Percentiles rank a stretch among this genome's conserved stretches.
Evolutionary conservation across 495 filamentous ascomycete genomes (phyloP).

Genomic region (Tuber borchii): DNA sequence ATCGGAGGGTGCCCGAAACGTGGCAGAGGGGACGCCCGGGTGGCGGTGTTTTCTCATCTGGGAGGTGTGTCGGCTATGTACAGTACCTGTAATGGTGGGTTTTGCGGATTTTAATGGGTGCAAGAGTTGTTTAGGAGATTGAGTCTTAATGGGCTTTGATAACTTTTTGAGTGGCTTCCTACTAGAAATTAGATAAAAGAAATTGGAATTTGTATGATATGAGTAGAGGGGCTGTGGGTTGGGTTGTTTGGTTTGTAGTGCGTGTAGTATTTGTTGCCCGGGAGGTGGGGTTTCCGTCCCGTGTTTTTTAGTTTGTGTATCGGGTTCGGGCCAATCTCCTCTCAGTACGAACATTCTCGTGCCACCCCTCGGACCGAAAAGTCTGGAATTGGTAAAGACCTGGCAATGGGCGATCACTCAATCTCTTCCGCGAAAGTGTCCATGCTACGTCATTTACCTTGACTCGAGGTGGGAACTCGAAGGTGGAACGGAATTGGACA

Average conservation of each 20-base stretch:
- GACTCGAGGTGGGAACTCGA: neutral
- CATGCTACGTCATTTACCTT: neutral
- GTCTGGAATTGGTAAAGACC: neutral
- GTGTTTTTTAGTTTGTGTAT: neutral
- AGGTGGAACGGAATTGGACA: neutral
- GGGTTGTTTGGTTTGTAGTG: neutral
- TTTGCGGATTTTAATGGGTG: neutral
- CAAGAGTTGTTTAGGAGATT: too few species aligned
- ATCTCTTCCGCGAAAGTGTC: neutral
- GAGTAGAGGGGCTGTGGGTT: neutral
- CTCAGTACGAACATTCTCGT: neutral
- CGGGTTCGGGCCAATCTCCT: neutral
- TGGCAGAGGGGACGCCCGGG: neutral
- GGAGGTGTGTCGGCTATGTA: neutral
- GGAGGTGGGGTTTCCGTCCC: neutral
- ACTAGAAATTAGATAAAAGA: neutral
- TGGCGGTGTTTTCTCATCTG: neutral
- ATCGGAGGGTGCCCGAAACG: neutral
- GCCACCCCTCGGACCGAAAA: neutral
- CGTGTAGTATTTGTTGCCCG: neutral
- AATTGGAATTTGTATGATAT: neutral
- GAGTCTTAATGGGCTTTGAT: neutral
- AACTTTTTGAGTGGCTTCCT: neutral
- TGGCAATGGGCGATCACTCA: neutral
- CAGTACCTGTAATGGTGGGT: too few species aligned